phyloP scores from a whole-genome alignment of 2,329 filamentous ascomycete species.

The Aspergillus cejpii region DNA sequence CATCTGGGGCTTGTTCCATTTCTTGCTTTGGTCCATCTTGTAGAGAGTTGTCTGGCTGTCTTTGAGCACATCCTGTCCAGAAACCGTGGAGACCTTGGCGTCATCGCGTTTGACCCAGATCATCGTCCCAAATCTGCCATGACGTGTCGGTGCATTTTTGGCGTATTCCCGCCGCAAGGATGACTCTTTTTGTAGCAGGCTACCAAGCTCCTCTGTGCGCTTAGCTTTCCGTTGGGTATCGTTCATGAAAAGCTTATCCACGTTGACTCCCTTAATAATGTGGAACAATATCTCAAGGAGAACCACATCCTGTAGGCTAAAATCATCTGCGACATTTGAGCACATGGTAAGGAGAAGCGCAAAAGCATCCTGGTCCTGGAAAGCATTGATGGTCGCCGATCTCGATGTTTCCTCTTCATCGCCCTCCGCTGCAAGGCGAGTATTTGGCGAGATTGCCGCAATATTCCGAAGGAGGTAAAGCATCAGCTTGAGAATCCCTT shows the following conservation, averaged over 20 bases:
- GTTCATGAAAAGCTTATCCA: constrained; percentile 77
- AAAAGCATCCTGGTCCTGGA: constrained; percentile 85
- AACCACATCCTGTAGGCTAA: constrained; percentile 79
- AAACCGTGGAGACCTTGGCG: constrained; percentile 75
- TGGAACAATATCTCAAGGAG: constrained; percentile 90
- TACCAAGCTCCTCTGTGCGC: constrained; percentile 65
- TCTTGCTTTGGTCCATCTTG: constrained; percentile 88
- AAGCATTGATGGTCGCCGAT: constrained; percentile 79
- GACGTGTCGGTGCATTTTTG: constrained; percentile 71
- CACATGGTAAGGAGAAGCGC: constrained; percentile 76
- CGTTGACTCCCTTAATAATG: constrained; percentile 80
- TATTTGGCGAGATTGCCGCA: constrained; percentile 70
- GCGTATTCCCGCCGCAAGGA: constrained; percentile 73
- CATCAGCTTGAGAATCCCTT: constrained; percentile 85
- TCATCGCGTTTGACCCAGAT: constrained; percentile 89
- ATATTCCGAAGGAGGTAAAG: constrained; percentile 87
- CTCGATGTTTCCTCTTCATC: constrained; percentile 85
- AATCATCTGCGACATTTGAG: constrained; percentile 91
- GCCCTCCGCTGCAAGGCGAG: constrained; percentile 68
- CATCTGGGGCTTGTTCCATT: constrained; percentile 72
- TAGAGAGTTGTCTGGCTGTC: constrained; percentile 66
- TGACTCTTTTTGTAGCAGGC: constrained; percentile 72
- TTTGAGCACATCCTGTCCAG: constrained; percentile 77
- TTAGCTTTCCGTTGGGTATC: constrained; percentile 63
- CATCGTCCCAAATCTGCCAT: constrained; percentile 95